Base-by-base conservation (phyloP, 2,329 filamentous ascomycete species). In the Diaporthe batatas region DNA sequence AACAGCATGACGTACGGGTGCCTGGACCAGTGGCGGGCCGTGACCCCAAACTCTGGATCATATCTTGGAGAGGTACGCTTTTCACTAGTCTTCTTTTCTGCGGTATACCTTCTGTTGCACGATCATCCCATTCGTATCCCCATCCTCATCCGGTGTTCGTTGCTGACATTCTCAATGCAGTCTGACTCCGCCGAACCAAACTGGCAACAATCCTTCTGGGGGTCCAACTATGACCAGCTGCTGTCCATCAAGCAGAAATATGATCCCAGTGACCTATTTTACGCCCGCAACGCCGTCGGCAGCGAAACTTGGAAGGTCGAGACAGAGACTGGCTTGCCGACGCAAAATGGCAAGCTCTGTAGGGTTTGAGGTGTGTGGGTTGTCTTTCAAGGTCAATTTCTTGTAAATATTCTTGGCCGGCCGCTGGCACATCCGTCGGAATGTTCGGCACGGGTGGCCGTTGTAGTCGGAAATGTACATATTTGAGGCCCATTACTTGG, bases 201-300 rank as follows among this genome's bases (percentile, higher is more conserved):
- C 58, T 83, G 79, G 78, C 78, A 80, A 71, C 72, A 78, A 55
- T 77, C 80, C 4, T 82, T 83, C 76, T 83, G 78, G 76, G 82
- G 81, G 14, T 70, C 65, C 18, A 73, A 73, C 4, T 83, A 83
- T 59, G 71, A 68, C 1, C 72, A 72, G 10, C 77, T 83, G 4
- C 76, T 79, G 16, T 72, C 76, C 5, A 74, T 79, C 53, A 82
- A 84, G 80, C 77, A 76, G 70, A 74, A 77, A 47, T 77, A 79
- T 16, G 82, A 84, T 72, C 82, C 80, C 1, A 74, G 77, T 23
- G 77, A 76, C 21, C 70, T 82, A 2, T 80, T 83, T 68, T 78
- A 78, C 44, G 76, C 75, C 5, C 74, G 58, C 3, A 78, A 76
- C 1, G 76, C 59, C 12, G 77, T 78, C 21, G 77, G 77, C 53